Evolutionary conservation across 225 moss, liverwort and hornwort genomes (phyloP).

Genomic region (Anthoceros angustus): DNA sequence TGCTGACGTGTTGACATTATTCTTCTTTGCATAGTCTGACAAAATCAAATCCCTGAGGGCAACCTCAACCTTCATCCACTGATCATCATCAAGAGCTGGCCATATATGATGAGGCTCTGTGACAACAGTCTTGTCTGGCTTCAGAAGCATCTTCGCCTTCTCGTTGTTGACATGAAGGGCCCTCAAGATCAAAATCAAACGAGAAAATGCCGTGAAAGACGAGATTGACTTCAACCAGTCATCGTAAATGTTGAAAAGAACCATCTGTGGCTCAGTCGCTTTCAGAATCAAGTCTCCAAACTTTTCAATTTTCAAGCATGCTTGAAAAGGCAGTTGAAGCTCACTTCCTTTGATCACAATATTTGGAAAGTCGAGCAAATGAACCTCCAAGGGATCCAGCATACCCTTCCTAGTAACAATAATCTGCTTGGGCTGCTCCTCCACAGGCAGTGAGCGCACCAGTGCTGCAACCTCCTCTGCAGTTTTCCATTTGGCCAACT

Average conservation of each 20-base stretch:
- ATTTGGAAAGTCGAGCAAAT: slow-evolving; percentile 95
- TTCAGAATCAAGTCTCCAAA: slow-evolving; percentile 95
- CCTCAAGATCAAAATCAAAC: slow-evolving; percentile 87
- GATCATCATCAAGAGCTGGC: slow-evolving; percentile 96
- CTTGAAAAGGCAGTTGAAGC: slow-evolving; percentile 96
- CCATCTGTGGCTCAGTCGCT: slow-evolving; percentile 99
- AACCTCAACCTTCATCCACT: slow-evolving; percentile 99
- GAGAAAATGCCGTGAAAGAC: slow-evolving; percentile 89
- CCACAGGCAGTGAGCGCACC: slow-evolving; percentile 91
- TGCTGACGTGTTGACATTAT: slow-evolving; percentile 97
- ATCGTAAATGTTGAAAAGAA: slow-evolving; percentile 91
- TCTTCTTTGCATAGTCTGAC: slow-evolving; percentile 98
- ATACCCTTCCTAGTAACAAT: slow-evolving; percentile 99
- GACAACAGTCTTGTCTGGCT: slow-evolving; percentile 93
- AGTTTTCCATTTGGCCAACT: slow-evolving; percentile 99
- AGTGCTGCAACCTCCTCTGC: slow-evolving; percentile 98
- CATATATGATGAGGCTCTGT: slow-evolving; percentile 98
- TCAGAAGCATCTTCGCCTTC: slow-evolving; percentile 98
- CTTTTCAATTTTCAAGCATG: slow-evolving; percentile 97
- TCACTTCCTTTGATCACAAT: slow-evolving; percentile 99
- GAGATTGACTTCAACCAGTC: slow-evolving; percentile 99
- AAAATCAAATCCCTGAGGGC: slow-evolving; percentile 93
- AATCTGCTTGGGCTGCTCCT: slow-evolving; percentile 99
- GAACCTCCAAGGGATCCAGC: slow-evolving; percentile 98
- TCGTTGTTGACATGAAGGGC: slow-evolving; percentile 99